These are phyloP conservation scores for Phaeosphaeria sp. DNA, from an alignment of 2,329 filamentous ascomycete species.

Conservation along the genomic window DNA sequence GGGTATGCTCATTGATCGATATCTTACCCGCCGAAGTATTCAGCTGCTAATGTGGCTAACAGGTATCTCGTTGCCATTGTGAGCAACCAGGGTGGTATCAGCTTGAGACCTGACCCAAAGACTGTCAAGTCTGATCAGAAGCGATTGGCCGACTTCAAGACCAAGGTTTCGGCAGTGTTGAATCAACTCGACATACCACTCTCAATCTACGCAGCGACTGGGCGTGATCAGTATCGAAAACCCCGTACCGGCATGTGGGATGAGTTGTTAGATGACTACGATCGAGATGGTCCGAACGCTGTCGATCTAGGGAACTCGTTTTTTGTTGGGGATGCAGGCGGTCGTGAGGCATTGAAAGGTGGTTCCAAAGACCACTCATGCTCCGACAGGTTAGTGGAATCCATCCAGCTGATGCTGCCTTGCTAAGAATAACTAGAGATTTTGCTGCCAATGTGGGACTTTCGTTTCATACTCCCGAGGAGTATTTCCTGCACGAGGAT, in stretches of 20 bases:
- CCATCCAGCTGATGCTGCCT: conserved; percentile 13
- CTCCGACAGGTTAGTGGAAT: conserved; percentile 60
- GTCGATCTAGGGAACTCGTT: conserved; percentile 76
- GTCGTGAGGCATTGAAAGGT: conserved; percentile 51
- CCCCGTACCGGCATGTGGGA: conserved; percentile 90
- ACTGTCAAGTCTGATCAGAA: conserved; percentile 70
- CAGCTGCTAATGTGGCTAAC: conserved; percentile 15
- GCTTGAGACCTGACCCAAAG: conserved; percentile 75
- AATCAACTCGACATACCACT: conserved; percentile 75
- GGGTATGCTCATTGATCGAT: conserved; percentile 57
- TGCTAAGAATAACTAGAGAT: conserved; percentile 55
- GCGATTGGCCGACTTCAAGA: conserved; percentile 80
- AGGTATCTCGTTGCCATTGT: conserved; percentile 80
- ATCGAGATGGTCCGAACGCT: conserved; percentile 56
- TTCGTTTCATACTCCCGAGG: conserved; percentile 83
- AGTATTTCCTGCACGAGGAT: conserved; percentile 79
- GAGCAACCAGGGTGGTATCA: conserved; percentile 88
- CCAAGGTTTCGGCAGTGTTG: conserved; percentile 75
- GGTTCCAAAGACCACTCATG: conserved; percentile 63
- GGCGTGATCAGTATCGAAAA: conserved; percentile 82
- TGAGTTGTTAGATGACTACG: conserved; percentile 62
- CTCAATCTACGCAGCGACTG: conserved; percentile 85
- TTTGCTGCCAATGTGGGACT: conserved; percentile 87
- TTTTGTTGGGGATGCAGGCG: conserved; percentile 88
- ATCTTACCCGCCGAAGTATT: background rate